Base-by-base conservation (phyloP, 345 rosid genomes). In the Salix viminalis region DNA sequence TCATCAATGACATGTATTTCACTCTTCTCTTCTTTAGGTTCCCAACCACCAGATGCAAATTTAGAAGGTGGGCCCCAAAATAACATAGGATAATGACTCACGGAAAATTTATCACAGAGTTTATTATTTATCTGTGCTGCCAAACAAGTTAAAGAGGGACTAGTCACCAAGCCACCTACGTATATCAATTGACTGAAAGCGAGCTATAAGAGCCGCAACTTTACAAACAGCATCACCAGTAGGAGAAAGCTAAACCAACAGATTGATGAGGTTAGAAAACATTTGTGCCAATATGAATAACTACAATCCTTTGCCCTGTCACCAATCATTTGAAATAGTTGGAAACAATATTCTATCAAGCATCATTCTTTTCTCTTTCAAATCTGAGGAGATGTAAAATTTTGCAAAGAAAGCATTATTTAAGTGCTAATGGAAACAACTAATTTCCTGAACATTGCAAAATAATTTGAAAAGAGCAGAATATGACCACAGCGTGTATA, bases 111-210 rank as follows among this genome's bases (percentile, higher is more conserved):
- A 71, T 91, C 93, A 82, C 99, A 96, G 44, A 96, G 95, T 85
- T 94, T 85, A 71, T 52, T 86, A 79, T 96, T 96, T 85, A 86
- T 85, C 98, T 96, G 94, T 81, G 87, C 98, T 91, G 97, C 91
- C 98, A 86, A 80, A 85, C 75, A 85, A 85, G 77, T 84, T 71
- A 76, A 71, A 83, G 76, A 65, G 26, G 74, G 84, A 79, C 30
- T 48, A 73, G 65, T 84, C 77, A 82, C 77, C 79, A 79, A 70
- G 67, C 26, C 64, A 79, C 54, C 68, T 48, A 69, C 75, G 72
- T 13, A 14, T 39, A 73, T 37, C 44, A 66, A 68, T 13, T 11
- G 37, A 30, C 67, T 30, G 18, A 34, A 70, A 70, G 16, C 37
- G 54, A 86, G 42, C 44, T 32, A 56, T 19, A 13, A 67, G 66